Conservation (phyloP, 2,329 filamentous ascomycete species). For the Plectosphaerella cucumerina region DNA sequence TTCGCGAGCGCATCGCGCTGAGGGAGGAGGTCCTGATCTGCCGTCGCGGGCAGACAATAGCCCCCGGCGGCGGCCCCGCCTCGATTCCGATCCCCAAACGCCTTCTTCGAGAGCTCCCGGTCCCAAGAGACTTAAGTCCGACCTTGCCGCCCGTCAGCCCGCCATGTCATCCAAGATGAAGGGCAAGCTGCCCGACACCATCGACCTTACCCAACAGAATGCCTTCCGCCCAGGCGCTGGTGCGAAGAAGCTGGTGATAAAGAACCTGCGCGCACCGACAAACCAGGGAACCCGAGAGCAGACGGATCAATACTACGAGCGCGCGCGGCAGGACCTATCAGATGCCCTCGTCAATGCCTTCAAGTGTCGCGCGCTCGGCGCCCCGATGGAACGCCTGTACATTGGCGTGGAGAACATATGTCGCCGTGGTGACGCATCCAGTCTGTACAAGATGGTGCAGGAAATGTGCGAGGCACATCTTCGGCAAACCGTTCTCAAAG, state of each 20-base stretch:
- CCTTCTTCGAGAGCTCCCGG: conserved; percentile 1
- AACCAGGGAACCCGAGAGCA: conserved; percentile 41
- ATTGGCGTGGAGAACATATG: conserved; percentile 90
- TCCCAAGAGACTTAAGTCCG: conserved; percentile 13
- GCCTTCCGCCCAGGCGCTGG: conserved; percentile 70
- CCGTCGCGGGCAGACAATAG: conserved; percentile 14
- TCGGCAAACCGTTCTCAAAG: conserved; percentile 26
- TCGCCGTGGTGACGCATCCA: conserved; percentile 66
- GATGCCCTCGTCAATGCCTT: conserved; percentile 73
- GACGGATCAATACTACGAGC: conserved; percentile 72
- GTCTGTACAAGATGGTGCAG: conserved; percentile 64
- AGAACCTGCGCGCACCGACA: conserved; percentile 72
- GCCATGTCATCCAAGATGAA: conserved; percentile 24
- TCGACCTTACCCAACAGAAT: conserved; percentile 28
- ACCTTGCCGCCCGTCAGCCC: conserved; percentile 2
- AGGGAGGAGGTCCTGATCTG: neutral
- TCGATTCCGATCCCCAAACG: conserved; percentile 19
- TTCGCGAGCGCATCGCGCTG: conserved; percentile 4
- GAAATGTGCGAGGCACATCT: conserved; percentile 66
- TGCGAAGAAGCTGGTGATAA: conserved; percentile 85
- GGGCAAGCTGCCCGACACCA: conserved; percentile 33
- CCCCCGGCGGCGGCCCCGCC: conserved; percentile 33
- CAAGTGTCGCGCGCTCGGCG: conserved; percentile 52
- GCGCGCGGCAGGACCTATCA: conserved; percentile 70
- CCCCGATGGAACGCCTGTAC: conserved; percentile 86